phyloP scores from a whole-genome alignment of 2,329 filamentous ascomycete genomes.

The Aspergillus ustus region DNA sequence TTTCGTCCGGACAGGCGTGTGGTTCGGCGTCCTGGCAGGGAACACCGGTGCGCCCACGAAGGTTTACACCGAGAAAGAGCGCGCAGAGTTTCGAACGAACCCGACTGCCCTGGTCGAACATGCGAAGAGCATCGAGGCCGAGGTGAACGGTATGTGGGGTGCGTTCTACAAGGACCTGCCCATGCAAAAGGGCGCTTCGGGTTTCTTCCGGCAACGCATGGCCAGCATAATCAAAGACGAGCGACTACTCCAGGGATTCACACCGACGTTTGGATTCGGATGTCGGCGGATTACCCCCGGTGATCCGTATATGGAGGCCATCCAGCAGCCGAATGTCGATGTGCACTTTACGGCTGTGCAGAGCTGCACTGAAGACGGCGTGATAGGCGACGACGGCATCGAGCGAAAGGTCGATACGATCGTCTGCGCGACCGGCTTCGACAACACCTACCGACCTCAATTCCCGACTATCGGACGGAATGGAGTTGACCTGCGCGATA shows the following conservation, averaged over 20 bases:
- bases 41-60: not conserved
- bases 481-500: slow-evolving; percentile 49
- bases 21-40: slow-evolving; percentile 3
- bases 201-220: not conserved
- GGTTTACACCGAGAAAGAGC: not conserved
- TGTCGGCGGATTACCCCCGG: slow-evolving; percentile 50
- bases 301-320: slow-evolving; percentile 49
- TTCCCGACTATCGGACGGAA: slow-evolving; percentile 49
- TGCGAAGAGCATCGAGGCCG: slow-evolving; percentile 9
- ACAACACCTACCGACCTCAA: slow-evolving; percentile 44
- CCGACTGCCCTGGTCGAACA: not conserved
- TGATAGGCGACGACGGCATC: slow-evolving; percentile 26
- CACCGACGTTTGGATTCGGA: slow-evolving; percentile 25
- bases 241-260: not conserved
- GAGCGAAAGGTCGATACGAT: slow-evolving; percentile 24
- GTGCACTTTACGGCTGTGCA: slow-evolving; percentile 47
- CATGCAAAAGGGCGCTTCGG: not conserved
- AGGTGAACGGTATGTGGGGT: slow-evolving; percentile 11
- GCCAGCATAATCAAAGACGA: slow-evolving; percentile 8
- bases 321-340: slow-evolving; percentile 50
- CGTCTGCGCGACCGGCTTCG: slow-evolving; percentile 28
- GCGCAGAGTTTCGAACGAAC: not conserved
- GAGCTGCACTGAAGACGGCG: slow-evolving; percentile 40
- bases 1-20: not conserved
- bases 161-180: slow-evolving; percentile 4